These are phyloP conservation scores for Zangia roseola DNA, from an alignment of 768 basidiomycete genomes.

Conservation along the genomic window DNA sequence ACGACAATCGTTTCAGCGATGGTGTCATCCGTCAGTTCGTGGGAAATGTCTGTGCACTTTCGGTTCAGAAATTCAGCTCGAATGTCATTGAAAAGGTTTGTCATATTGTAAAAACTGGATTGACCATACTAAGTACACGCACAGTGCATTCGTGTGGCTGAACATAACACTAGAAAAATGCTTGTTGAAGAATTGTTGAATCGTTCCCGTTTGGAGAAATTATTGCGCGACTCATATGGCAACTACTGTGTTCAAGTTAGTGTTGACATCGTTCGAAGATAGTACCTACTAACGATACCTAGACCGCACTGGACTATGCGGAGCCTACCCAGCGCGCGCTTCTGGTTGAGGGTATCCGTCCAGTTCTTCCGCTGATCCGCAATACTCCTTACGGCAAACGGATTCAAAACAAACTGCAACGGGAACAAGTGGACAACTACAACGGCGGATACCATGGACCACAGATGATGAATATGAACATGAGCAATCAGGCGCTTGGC, in stretches of 20 bases:
- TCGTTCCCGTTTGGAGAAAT: conserved; percentile 90
- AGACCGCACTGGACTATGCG: conserved; percentile 98
- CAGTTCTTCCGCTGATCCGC: conserved; percentile 96
- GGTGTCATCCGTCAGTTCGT: conserved; percentile 96
- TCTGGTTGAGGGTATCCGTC: conserved; percentile 95
- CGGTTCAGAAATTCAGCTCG: conserved; percentile 98
- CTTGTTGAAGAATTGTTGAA: conserved; percentile 95
- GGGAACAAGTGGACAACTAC: conserved; percentile 80
- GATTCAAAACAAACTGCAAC: conserved; percentile 97
- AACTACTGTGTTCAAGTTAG: conserved; percentile 91
- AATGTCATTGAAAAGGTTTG: conserved; percentile 96
- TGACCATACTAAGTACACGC: neutral
- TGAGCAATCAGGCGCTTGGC: conserved; percentile 57
- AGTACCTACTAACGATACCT: conserved; percentile 18
- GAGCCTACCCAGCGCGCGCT: conserved; percentile 90
- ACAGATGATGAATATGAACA: conserved; percentile 56
- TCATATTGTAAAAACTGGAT: neutral
- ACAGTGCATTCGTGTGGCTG: conserved; percentile 88
- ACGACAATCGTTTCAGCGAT: conserved; percentile 98
- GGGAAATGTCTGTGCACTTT: conserved; percentile 96
- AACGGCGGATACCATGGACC: conserved; percentile 57
- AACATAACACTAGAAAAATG: conserved; percentile 90
- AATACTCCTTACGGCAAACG: conserved; percentile 99
- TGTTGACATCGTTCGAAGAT: conserved; percentile 8
- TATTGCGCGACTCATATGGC: conserved; percentile 93